Base-by-base conservation (phyloP, 495 filamentous ascomycete genomes). In the Friedmanniomyces endolithicus region DNA sequence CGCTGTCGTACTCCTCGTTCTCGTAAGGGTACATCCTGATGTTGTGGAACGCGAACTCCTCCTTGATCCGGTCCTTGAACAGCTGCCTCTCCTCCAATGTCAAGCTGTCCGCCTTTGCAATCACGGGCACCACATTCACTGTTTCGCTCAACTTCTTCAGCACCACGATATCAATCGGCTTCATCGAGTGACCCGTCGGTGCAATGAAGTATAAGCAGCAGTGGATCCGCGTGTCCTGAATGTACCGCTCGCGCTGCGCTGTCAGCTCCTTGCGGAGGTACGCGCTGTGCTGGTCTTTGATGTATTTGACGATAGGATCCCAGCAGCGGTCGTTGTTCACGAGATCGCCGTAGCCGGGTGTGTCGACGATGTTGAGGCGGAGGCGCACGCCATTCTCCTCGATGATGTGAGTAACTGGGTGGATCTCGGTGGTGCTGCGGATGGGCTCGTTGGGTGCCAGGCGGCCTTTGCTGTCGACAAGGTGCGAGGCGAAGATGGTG, bases 131-230 rank as follows among this genome's bases (percentile, higher is more conserved):
- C 51, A 99, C 92, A 63, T 99, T 99, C 72, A 99, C 92, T 25
- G 96, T 90, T 69, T 99, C 92, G 24, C 89, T 94, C 57, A 99
- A 80, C 77, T 99, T 99, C 82, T 85, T 99, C 69, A 99, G 75
- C 48, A 99, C 92, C 53, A 99, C 92, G 64, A 99, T 99, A 71
- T 99, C 92, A 67, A 99, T 99, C 20, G 92, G 92, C 75, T 99
- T 99, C 53, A 88, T 78, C 67, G 92, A 89, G 76, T 99, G 92
- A 35, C 92, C 92, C 7, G 89, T 95, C 11, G 92, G 92, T 71
- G 95, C 90, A 67, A 99, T 99, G 81, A 99, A 99, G 80, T 97
- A 99, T 53, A 99, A 76, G 72, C 92, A 99, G 82, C 92, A 97
- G 78, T 99, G 92, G 63, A 99, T 95, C 57, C 92, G 85, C 61